Evolutionary conservation across 179 eudicot species (phyloP), one percentile per base, ranked within the genome.

Genomic region (Beta macrorhiza): DNA sequence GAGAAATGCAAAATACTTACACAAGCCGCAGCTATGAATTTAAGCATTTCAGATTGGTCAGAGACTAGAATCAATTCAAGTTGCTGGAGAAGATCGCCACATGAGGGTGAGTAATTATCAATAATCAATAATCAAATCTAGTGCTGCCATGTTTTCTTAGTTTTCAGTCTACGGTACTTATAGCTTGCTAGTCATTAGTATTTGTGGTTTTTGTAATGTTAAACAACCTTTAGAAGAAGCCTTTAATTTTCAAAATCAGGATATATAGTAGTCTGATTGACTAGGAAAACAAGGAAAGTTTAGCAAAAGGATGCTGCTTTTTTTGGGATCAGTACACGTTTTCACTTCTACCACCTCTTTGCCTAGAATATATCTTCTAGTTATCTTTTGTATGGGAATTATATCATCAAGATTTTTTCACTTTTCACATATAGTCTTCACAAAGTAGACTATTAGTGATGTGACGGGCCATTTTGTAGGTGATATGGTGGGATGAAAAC

Each of bases 1-100:
- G 89, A 86, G 82, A 73, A 69, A 80, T 94, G 98, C 85, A 87
- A 84, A 81, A 73, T 80, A 67, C 90, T 94, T 82, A 90, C 95
- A 53, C 86, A 83, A 75, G 97, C 92, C 72, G 85, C 80, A 69
- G 93, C 93, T 25, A 78, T 83, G 62, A 92, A 94, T 86, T 73
- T 86, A 44, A 91, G 91, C 85, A 82, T 86, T 81, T 82, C 82
- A 51, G 79, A 85, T 63, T 91, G 91, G 96, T 78, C 87, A 82
- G 71, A 49, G 69, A 47, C 80, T 75, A 74, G 25, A 15, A 61
- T 83, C 72, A 77, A 78, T 79, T 83, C 92, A 59, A 81, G 78
- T 49, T 89, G 96, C 87, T 72, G 58, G 80, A 69, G 81, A 37
- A 84, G 85, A 68, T 85, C 86, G 74, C 63, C 80, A 59, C 57